Evolutionary conservation across 1,139 yeast species (phyloP), one percentile per base, ranked within the genome.

Genomic region (Protomyces lactucae-debilis): DNA sequence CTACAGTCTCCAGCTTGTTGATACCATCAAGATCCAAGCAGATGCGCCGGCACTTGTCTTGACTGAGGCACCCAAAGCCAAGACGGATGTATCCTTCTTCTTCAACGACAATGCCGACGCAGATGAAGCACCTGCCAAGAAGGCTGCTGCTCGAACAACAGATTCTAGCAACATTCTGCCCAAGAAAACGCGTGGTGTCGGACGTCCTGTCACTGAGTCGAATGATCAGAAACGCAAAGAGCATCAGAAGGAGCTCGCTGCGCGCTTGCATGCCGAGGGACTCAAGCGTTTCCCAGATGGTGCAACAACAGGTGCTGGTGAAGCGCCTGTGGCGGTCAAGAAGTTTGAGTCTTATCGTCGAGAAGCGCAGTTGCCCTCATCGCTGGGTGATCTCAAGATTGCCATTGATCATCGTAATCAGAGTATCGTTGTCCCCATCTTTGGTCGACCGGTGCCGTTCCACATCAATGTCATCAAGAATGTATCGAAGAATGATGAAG

Each of bases 361-460:
- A 71, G 99, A 93, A 73, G 81, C 92, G 5, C 98, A 93, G 78
- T 85, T 93, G 68, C 99, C 99, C 45, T 78, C 79, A 52, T 83
- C 84, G 70, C 95, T 91, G 18, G 83, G 86, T 71, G 97, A 92
- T 73, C 80, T 93, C 74, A 86, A 86, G 73, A 85, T 93, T 68
- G 93, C 88, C 72, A 92, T 93, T 65, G 99, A 93, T 74, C 81
- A 84, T 74, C 90, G 89, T 72, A 83, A 88, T 67, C 97, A 91
- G 76, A 89, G 98, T 0, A 88, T 93, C 64, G 83, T 93, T 67
- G 79, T 93, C 67, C 99, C 99, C 60, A 88, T 93, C 67, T 85
- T 87, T 72, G 99, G 99, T 67, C 83, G 99, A 73, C 97, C 99
- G 1, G 99, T 95, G 59, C 99, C 99, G 36, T 92, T 93, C 80